These are phyloP conservation scores for Botrytis medusae DNA, from an alignment of 2,329 filamentous ascomycete genomes.

Conservation along the genomic window DNA sequence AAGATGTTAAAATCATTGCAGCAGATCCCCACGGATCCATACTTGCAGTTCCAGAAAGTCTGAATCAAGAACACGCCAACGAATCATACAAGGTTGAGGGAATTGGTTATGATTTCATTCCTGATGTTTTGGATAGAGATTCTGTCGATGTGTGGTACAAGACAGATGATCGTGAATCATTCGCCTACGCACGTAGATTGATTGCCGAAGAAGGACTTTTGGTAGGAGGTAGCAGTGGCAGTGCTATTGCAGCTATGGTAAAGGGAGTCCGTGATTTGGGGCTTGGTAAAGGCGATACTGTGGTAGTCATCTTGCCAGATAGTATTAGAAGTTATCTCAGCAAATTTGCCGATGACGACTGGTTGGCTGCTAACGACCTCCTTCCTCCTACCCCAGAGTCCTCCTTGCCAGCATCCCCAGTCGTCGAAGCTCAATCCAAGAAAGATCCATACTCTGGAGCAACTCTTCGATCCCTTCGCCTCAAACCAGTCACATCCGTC, in stretches of 20 bases:
- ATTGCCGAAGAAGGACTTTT: constrained; percentile 94
- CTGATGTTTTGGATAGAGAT: constrained; percentile 81
- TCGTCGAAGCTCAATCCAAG: constrained; percentile 41
- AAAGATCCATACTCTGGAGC: constrained; percentile 72
- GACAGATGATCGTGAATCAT: constrained; percentile 90
- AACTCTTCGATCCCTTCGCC: constrained; percentile 76
- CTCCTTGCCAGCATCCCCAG: constrained; percentile 43
- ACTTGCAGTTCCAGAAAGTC: constrained; percentile 72
- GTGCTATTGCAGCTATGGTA: constrained; percentile 80
- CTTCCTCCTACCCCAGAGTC: constrained; percentile 61
- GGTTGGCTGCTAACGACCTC: constrained; percentile 95
- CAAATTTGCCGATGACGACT: constrained; percentile 99
- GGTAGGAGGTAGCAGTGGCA: constrained; percentile 90
- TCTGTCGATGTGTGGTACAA: constrained; percentile 96
- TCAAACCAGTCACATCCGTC: constrained; percentile 93
- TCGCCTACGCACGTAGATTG: constrained; percentile 82
- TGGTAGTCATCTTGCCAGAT: constrained; percentile 90
- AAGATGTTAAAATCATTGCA: constrained; percentile 81
- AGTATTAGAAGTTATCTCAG: constrained; percentile 96
- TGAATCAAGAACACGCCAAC: constrained; percentile 81
- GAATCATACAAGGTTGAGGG: constrained; percentile 96
- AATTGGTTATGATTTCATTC: constrained; percentile 98
- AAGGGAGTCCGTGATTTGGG: constrained; percentile 73
- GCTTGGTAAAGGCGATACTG: constrained; percentile 79
- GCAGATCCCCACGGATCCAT: constrained; percentile 93